Evolutionary conservation across 176 grass and related monocot species (phyloP), one percentile per base, ranked within the genome.

Genomic region (Microstegium vimineum): DNA sequence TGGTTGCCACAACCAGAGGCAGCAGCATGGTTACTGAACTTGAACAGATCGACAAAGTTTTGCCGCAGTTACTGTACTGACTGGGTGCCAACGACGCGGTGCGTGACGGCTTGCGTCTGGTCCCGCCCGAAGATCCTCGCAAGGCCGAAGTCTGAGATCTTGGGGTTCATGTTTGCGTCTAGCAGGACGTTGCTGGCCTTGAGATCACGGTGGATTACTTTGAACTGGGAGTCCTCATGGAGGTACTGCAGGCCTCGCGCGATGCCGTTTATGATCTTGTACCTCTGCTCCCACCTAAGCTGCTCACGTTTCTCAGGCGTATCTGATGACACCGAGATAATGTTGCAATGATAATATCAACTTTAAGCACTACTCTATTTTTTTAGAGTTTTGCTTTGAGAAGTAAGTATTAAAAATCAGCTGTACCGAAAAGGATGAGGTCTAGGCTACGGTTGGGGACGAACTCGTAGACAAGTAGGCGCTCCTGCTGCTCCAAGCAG

Each of bases 221-320:
- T 85, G 12, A 88, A n/a, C 31, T 72, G 84, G 3, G 90, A 88
- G 12, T 91, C 86, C 62, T 91, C 85, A 6, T 91, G 90, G n/a
- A 91, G 82, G 42, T 91, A 91, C 56, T 84, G 86, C 35, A 91
- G 71, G 23, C 90, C 90, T 11, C 86, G 68, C 10, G 90, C 86
- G 16, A 88, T n/a, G 56, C 90, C 90, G 3, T 77, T 31, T 56
- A 91, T 88, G 41, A 80, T 80, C 42, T 17, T 80, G 63, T 51
- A 51, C 32, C 90, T 82, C 63, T 26, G 66, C 36, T 6, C 62
- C 90, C 90, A 40, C 0, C 1, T 2, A 1, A 40, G 38, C 38
- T 1, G 8, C 38, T 10, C 38, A 40, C 38, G 38, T 2, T 42
- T 42, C 8, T 40, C 38, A 40, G n/a, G n/a, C n/a, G 8, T 8